Conservation (phyloP, 2,329 filamentous ascomycete genomes). For the Teratosphaeria destructans region DNA sequence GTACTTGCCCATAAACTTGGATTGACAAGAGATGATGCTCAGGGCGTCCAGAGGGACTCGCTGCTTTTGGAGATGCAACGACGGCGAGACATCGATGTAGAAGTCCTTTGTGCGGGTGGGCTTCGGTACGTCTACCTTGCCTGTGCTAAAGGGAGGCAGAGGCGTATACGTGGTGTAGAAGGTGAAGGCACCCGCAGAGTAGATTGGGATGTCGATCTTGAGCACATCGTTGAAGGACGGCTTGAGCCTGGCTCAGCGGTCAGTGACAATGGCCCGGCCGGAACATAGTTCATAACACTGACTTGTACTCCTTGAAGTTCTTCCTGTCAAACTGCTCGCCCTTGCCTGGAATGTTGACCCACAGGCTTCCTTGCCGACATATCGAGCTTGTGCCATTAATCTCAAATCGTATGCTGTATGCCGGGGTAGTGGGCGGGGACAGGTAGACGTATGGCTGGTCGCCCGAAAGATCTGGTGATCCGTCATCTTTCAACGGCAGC, state of each 20-base stretch:
- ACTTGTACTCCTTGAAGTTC: slow-evolving; percentile 84
- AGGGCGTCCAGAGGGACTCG: slow-evolving; percentile 75
- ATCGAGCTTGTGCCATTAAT: slow-evolving; percentile 94
- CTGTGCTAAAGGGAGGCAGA: slow-evolving; percentile 64
- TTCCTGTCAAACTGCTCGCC: slow-evolving; percentile 67
- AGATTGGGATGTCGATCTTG: slow-evolving; percentile 79
- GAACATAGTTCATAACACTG: slow-evolving; percentile 25
- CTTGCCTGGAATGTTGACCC: slow-evolving; percentile 84
- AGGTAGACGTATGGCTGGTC: slow-evolving; percentile 73
- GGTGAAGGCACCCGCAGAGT: slow-evolving; percentile 75
- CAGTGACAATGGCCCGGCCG: slow-evolving; percentile 4
- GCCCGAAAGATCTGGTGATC: slow-evolving; percentile 78
- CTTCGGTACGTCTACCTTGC: slow-evolving; percentile 38
- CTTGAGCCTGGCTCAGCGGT: slow-evolving; percentile 50
- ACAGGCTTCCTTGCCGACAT: slow-evolving; percentile 85
- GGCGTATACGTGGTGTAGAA: slow-evolving; percentile 91
- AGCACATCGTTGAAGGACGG: slow-evolving; percentile 90
- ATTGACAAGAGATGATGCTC: slow-evolving; percentile 86
- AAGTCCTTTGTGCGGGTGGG: slow-evolving; percentile 57
- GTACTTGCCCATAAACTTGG: slow-evolving; percentile 95
- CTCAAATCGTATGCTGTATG: slow-evolving; percentile 73
- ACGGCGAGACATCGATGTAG: slow-evolving; percentile 90
- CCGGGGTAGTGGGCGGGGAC: slow-evolving; percentile 60
- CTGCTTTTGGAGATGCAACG: slow-evolving; percentile 61
- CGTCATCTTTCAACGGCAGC: slow-evolving; percentile 82